Evolutionary conservation across 2,329 filamentous ascomycete species (phyloP).

Genomic region (Exophiala alcalophila): DNA sequence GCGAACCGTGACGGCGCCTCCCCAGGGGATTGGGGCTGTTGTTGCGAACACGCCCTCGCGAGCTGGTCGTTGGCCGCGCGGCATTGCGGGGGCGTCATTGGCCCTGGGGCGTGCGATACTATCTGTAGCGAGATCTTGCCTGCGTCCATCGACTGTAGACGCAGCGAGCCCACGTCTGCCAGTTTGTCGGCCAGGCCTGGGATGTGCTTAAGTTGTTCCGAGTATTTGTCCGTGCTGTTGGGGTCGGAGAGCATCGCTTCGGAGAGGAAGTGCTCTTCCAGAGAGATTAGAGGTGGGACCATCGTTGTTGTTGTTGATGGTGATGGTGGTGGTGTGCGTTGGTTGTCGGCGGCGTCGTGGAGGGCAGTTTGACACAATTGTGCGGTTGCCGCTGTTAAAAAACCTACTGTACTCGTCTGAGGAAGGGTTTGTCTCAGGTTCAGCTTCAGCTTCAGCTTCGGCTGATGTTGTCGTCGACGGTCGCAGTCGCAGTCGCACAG

Average conservation of each 20-base stretch:
- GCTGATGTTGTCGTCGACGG: too few species aligned
- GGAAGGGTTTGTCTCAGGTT: too few species aligned
- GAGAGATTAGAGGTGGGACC: conserved; percentile 24
- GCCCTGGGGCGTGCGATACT: conserved; percentile 24
- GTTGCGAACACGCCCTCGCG: too few species aligned
- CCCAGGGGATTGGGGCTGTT: too few species aligned
- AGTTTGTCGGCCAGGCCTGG: conserved; percentile 23
- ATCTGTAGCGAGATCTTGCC: conserved; percentile 25
- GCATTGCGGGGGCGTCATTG: conserved; percentile 18
- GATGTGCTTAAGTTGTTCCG: conserved; percentile 25
- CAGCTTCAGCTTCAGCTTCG: too few species aligned
- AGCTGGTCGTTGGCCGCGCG: conserved; percentile 25
- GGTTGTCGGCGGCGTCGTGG: too few species aligned
- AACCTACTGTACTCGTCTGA: too few species aligned
- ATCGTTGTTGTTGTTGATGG: conserved; percentile 2
- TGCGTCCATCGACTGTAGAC: conserved; percentile 23
- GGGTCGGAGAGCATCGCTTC: conserved; percentile 11
- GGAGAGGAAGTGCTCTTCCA: conserved; percentile 30
- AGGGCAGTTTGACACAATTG: too few species aligned
- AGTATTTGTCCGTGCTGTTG: conserved; percentile 12
- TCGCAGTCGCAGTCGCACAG: too few species aligned
- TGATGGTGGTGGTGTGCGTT: too few species aligned
- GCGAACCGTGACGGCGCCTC: conserved; percentile 36
- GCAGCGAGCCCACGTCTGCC: conserved; percentile 18
- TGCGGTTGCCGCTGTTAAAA: too few species aligned